Conservation (phyloP, 345 rosid genomes). For the Euphorbia lathyris region DNA sequence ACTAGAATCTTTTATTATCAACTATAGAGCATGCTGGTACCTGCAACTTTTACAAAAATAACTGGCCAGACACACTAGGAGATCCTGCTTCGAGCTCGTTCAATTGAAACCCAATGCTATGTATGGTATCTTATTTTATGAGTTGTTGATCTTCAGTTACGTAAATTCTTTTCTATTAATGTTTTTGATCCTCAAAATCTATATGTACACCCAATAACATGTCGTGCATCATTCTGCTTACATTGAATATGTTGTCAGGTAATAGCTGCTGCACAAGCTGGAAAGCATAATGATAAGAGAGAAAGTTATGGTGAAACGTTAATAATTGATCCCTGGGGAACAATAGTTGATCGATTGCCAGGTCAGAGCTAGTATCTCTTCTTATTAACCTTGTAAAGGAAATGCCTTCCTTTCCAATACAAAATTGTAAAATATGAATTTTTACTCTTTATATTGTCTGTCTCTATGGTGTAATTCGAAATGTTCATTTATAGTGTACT, state of each 20-base stretch:
- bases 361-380: slow-evolving; percentile 38
- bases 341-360: slow-evolving; percentile 67
- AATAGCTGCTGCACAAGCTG: slow-evolving; percentile 90
- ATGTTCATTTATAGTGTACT: not conserved
- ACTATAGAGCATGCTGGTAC: slow-evolving; percentile 71
- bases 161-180: not conserved
- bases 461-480: not conserved
- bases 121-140: slow-evolving; percentile 38
- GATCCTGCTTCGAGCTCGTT: slow-evolving; percentile 84
- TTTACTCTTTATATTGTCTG: not conserved
- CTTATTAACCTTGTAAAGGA: not conserved
- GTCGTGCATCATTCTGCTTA: not conserved
- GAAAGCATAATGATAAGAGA: slow-evolving; percentile 74
- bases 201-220: not conserved
- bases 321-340: slow-evolving; percentile 95
- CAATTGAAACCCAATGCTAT: slow-evolving; percentile 94
- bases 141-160: not conserved
- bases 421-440: not conserved
- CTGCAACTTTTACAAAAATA: slow-evolving; percentile 80
- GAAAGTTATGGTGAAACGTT: slow-evolving; percentile 82
- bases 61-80: slow-evolving; percentile 98
- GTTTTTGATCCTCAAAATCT: slow-evolving; percentile 12
- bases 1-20: not conserved
- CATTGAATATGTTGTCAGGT: slow-evolving; percentile 40
- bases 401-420: not conserved